These are phyloP conservation scores for Wickerhamomyces tratensis DNA, from an alignment of 805 yeast genomes.

Conservation along the genomic window DNA sequence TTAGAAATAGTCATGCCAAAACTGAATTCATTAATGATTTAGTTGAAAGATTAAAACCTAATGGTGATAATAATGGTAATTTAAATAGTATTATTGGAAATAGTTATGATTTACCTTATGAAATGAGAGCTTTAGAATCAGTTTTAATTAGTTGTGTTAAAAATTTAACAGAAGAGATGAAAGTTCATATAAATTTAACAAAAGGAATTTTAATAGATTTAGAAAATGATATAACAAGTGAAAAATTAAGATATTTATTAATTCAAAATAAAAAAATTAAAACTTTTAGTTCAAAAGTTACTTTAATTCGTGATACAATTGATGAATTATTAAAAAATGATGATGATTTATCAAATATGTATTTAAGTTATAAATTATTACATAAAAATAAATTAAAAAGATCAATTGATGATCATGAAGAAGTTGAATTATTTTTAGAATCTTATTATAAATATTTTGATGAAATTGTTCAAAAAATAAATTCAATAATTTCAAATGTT, in stretches of 20 bases:
- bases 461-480: constrained; percentile 88
- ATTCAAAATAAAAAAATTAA: constrained; percentile 79
- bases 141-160: constrained; percentile 73
- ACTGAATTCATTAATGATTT: constrained; percentile 77
- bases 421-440: constrained; percentile 83
- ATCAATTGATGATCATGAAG: constrained; percentile 61
- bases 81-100: neutral
- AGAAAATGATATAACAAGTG: constrained; percentile 75
- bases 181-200: constrained; percentile 69
- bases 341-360: constrained; percentile 75
- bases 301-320: constrained; percentile 70
- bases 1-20: constrained; percentile 52
- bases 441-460: constrained; percentile 86
- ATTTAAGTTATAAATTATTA: constrained; percentile 47
- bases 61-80: too few relatives aligned
- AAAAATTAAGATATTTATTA: constrained; percentile 65
- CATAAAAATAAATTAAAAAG: constrained; percentile 33
- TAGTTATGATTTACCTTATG: constrained; percentile 60
- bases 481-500: constrained; percentile 70
- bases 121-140: constrained; percentile 83
- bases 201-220: constrained; percentile 65
- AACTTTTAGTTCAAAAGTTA: constrained; percentile 77
- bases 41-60: constrained; percentile 49
- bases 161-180: constrained; percentile 78
- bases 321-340: constrained; percentile 84